Conservation (phyloP, 495 filamentous ascomycete genomes). For the Cryomyces minteri region DNA sequence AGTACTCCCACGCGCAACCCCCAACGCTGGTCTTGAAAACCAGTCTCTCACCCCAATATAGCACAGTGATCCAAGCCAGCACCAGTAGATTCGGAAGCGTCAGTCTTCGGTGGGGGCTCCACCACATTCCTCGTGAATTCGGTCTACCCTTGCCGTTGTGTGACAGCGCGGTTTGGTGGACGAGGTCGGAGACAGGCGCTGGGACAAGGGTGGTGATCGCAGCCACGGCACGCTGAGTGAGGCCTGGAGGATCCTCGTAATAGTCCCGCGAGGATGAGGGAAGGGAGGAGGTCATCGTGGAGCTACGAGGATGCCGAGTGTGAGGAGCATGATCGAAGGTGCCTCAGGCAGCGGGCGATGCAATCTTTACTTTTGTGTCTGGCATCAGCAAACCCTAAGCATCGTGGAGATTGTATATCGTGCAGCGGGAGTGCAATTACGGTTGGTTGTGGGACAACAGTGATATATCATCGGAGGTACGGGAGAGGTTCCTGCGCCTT, state of each 20-base stretch:
- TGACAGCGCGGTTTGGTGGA: no score
- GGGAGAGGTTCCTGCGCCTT: background rate
- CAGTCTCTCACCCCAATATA: conserved; percentile 79
- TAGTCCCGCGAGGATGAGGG: background rate
- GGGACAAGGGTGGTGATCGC: background rate
- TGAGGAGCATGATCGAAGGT: no score
- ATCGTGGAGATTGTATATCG: no score
- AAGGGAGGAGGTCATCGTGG: no score
- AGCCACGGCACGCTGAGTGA: background rate
- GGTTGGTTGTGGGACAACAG: background rate
- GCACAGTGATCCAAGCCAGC: conserved; percentile 50
- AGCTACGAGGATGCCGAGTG: no score
- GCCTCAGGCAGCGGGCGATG: no score
- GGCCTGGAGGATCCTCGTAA: background rate
- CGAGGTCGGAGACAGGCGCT: background rate
- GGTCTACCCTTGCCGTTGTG: no score
- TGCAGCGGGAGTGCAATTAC: no score
- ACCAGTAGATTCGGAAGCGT: conserved; percentile 34
- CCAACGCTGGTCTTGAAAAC: conserved; percentile 49
- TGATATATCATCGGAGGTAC: background rate
- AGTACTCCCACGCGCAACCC: conserved; percentile 62
- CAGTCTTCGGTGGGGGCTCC: conserved; percentile 1
- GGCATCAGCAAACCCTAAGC: no score
- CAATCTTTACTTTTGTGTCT: no score
- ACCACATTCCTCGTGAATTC: background rate